A percentile compares a stretch with the other conserved stretches of the same genome.
Evolutionary conservation across 768 basidiomycete genomes (phyloP).

Genomic region (Naematelia aurantialba): DNA sequence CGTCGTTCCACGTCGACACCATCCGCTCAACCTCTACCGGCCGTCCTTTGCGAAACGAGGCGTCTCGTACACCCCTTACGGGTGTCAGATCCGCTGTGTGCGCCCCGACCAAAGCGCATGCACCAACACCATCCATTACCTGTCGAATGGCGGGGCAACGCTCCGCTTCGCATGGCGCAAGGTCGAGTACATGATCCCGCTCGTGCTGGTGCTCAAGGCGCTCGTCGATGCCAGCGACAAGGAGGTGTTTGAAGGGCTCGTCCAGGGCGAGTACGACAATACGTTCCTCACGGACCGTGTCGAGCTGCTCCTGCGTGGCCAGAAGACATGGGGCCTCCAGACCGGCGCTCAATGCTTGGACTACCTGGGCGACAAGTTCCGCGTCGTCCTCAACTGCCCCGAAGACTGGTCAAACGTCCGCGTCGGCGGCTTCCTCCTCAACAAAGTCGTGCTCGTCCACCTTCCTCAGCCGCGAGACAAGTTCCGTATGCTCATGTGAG

Average conservation of each 20-base stretch:
- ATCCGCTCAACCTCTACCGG: constrained; percentile 87
- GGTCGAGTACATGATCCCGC: constrained; percentile 86
- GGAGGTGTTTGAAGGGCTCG: constrained; percentile 92
- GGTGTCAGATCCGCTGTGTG: constrained; percentile 91
- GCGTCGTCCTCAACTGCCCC: constrained; percentile 81
- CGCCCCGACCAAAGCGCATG: constrained; percentile 86
- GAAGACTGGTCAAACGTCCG: constrained; percentile 86
- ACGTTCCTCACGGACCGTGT: constrained; percentile 97
- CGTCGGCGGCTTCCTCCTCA: constrained; percentile 75
- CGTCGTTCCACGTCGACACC: constrained; percentile 90
- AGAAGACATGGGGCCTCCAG: constrained; percentile 84
- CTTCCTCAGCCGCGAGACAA: constrained; percentile 83
- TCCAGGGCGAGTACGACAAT: constrained; percentile 95
- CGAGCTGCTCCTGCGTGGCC: constrained; percentile 86
- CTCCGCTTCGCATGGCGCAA: constrained; percentile 94
- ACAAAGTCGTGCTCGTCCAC: constrained; percentile 85
- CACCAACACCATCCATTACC: constrained; percentile 96
- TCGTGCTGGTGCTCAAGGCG: constrained; percentile 93
- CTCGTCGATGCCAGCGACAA: constrained; percentile 85
- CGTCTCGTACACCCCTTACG: constrained; percentile 88
- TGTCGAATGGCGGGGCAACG: constrained; percentile 94
- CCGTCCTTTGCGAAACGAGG: constrained; percentile 89
- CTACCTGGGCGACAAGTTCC: constrained; percentile 94
- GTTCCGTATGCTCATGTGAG: constrained; percentile 88
- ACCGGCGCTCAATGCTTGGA: constrained; percentile 89